Evolutionary conservation across 306 rosid species (phyloP).

Genomic region (Calophaca sinica): DNA sequence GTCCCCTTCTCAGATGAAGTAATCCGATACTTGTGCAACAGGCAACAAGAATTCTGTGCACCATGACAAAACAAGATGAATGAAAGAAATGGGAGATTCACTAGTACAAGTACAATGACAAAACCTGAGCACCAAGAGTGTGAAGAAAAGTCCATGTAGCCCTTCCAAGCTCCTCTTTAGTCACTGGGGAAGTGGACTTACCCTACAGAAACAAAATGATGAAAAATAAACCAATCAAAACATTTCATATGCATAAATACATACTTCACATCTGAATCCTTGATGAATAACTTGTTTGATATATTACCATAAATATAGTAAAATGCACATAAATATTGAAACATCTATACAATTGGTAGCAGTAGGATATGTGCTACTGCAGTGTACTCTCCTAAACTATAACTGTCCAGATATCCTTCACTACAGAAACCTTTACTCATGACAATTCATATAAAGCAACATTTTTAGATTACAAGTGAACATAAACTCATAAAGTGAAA

Average conservation of each 20-base stretch:
- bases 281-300: slow-evolving; percentile 6
- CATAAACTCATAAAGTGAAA: too few relatives aligned
- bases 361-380: not conserved
- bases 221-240: slow-evolving; percentile 6
- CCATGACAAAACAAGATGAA: not conserved
- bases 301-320: not conserved
- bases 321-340: slow-evolving; percentile 16
- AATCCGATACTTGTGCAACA: slow-evolving; percentile 1
- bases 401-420: not conserved
- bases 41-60: slow-evolving; percentile 28
- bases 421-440: not conserved
- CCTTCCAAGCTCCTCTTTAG: slow-evolving; percentile 88
- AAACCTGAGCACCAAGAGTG: slow-evolving; percentile 95
- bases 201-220: slow-evolving; percentile 51
- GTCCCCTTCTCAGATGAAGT: slow-evolving; percentile 22
- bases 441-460: too few relatives aligned
- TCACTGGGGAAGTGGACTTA: slow-evolving; percentile 60
- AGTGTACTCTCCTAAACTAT: not conserved
- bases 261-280: slow-evolving; percentile 17
- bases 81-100: not conserved
- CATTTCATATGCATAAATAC: slow-evolving; percentile 10
- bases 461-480: too few relatives aligned
- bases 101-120: slow-evolving; percentile 25
- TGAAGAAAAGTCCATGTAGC: slow-evolving; percentile 98
- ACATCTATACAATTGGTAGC: slow-evolving; percentile 9